phyloP scores from a whole-genome alignment of 1,284 basidiomycete species.

The Cryptococcus sp. region DNA sequence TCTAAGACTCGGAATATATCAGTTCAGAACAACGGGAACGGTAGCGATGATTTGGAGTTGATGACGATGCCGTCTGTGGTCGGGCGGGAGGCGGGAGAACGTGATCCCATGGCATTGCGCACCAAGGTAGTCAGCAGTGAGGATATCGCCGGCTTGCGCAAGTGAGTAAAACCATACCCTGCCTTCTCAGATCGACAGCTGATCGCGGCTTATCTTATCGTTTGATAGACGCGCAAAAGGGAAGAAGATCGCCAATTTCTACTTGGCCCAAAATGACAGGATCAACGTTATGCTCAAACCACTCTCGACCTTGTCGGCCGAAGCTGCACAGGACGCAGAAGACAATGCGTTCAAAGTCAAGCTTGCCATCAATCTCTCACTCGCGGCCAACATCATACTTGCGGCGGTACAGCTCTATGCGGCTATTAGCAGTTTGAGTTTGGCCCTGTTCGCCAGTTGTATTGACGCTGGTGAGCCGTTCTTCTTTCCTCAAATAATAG shows the following conservation, averaged over 20 bases:
- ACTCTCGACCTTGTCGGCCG: constrained; percentile 55
- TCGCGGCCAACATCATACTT: constrained; percentile 72
- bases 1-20: no score
- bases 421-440: constrained; percentile 77
- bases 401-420: constrained; percentile 63
- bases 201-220: background rate
- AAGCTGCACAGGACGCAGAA: constrained; percentile 36
- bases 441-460: constrained; percentile 85
- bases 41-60: constrained; percentile 41
- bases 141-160: constrained; percentile 45
- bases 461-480: constrained; percentile 68
- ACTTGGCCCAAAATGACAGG: constrained; percentile 82
- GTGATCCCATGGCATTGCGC: constrained; percentile 54
- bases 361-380: constrained; percentile 82
- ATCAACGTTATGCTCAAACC: constrained; percentile 82
- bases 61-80: constrained; percentile 35
- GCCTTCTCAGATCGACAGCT: background rate
- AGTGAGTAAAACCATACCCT: constrained; percentile 26
- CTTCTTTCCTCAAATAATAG: background rate
- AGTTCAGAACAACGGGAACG: background rate
- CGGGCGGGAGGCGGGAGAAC: constrained; percentile 47
- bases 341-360: constrained; percentile 65
- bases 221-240: background rate
- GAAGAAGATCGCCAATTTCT: constrained; percentile 61
- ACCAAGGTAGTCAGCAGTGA: constrained; percentile 50